A percentile compares a stretch with the other conserved stretches of the same genome.
Conservation (phyloP, 2,329 filamentous ascomycete species). For the Fusarium temperatum region DNA sequence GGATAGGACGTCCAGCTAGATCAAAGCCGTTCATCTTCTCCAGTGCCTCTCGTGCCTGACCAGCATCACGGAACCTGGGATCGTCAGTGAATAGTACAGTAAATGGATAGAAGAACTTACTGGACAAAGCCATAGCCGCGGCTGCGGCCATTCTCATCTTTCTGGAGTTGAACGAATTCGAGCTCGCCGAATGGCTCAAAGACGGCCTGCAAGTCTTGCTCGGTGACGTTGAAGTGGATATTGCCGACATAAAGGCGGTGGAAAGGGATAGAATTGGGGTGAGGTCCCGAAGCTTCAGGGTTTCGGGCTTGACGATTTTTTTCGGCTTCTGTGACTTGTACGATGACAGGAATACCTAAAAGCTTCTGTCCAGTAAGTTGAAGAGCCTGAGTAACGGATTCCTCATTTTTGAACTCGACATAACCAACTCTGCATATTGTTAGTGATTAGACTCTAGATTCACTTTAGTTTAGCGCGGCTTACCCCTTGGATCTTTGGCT, state of each 20-base stretch:
- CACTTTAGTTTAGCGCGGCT: slow-evolving; percentile 45
- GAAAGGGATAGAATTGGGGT: slow-evolving; percentile 89
- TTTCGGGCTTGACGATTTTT: slow-evolving; percentile 97
- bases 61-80: slow-evolving; percentile 84
- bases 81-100: slow-evolving; percentile 46
- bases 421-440: slow-evolving; percentile 84
- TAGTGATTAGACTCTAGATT: not conserved
- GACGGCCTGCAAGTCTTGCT: slow-evolving; percentile 92
- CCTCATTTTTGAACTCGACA: slow-evolving; percentile 97
- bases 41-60: slow-evolving; percentile 90
- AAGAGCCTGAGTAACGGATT: slow-evolving; percentile 90
- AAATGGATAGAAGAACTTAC: slow-evolving; percentile 64
- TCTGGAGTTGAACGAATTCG: slow-evolving; percentile 96
- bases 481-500: slow-evolving; percentile 98
- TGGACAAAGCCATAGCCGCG: slow-evolving; percentile 98
- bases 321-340: slow-evolving; percentile 97
- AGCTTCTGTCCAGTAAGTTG: slow-evolving; percentile 99
- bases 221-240: slow-evolving; percentile 99
- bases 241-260: slow-evolving; percentile 99
- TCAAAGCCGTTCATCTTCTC: slow-evolving; percentile 99
- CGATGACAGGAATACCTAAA: slow-evolving; percentile 98
- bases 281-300: slow-evolving; percentile 72
- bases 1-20: slow-evolving; percentile 94
- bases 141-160: slow-evolving; percentile 90
- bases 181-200: slow-evolving; percentile 98